Evolutionary conservation across 768 basidiomycete species (phyloP), one percentile per base, ranked within the genome.

Genomic region (Cystobasidium ongulense): DNA sequence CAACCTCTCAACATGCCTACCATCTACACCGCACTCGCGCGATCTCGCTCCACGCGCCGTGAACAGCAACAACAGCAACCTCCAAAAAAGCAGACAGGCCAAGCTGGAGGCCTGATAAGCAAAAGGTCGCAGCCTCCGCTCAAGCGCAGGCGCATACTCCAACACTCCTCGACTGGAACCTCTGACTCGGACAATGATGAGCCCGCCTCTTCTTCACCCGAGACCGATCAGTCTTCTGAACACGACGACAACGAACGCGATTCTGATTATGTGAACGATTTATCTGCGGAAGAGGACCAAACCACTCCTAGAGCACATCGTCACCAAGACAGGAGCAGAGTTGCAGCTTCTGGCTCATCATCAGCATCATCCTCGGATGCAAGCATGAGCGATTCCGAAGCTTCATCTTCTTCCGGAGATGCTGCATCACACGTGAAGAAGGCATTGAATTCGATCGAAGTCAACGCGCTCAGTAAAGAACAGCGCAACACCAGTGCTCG

Each of bases 171-270:
- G 4, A 59, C 68, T 7, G 54, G 57, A 5, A 59, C 57, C 11
- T 59, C 57, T 27, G 57, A 59, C 11, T 29, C 57, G 5, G 68
- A 67, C 46, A n/a, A 71, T 7, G 54, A 52, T 21, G 68, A 54
- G n/a, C n/a, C n/a, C n/a, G n/a, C n/a, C n/a, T n/a, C n/a, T 10
- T 29, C 29, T 29, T 7, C 25, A 35, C 57, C 5, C 13, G 57
- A 59, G 29, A 29, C 57, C 33, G 17, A 77, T 23, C 25, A 76
- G 3, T 25, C 67, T 23, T 64, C 63, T 3, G 31, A 41, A 13
- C 50, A 71, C 50, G 50, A 71, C 54, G 68, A 71, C 54, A 31
- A 71, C 36, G 68, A 54, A 36, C 53, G 21, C 38, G 68, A 71
- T 38, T 52, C 29, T n/a, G 68, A 71, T 38, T 71, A 71, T 52